A percentile compares a stretch with the other conserved stretches of the same genome.
These are phyloP conservation scores for Thoreauomyces humboldtii DNA, from an alignment of 192 early-diverging fungal genomes.

Conservation along the genomic window DNA sequence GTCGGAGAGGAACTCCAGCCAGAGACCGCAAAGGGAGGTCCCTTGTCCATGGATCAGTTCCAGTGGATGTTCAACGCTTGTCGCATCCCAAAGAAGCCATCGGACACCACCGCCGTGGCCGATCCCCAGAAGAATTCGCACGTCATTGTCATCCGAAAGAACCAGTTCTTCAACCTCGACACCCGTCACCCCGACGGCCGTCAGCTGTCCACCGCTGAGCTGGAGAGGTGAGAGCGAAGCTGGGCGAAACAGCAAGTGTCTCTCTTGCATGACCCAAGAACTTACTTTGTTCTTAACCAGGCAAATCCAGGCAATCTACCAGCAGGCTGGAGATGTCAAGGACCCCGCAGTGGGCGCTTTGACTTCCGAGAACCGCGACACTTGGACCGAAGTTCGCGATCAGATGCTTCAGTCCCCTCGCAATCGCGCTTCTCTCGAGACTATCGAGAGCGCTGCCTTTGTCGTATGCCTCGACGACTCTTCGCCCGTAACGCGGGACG, in stretches of 20 bases:
- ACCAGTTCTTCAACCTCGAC: conserved; percentile 84
- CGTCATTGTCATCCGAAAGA: conserved; percentile 84
- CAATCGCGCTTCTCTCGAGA: conserved; percentile 72
- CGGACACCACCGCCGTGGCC: conserved; percentile 72
- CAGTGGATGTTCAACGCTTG: conserved; percentile 97
- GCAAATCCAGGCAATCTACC: conserved; percentile 70
- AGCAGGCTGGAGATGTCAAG: conserved; percentile 61
- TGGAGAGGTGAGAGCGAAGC: conserved; percentile 62
- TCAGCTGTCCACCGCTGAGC: conserved; percentile 78
- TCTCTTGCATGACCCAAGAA: background rate
- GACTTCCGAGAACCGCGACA: conserved; percentile 92
- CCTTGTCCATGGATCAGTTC: conserved; percentile 89
- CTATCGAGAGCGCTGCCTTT: conserved; percentile 85
- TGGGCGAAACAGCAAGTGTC: too few species aligned
- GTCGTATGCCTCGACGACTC: conserved; percentile 88
- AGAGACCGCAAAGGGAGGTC: conserved; percentile 73
- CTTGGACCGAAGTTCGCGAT: conserved; percentile 84
- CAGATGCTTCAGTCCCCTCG: conserved; percentile 61
- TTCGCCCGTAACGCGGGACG: conserved; percentile 83
- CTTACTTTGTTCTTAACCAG: too few species aligned
- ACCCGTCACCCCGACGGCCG: conserved; percentile 67
- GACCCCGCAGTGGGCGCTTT: conserved; percentile 79
- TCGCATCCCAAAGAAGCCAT: conserved; percentile 83
- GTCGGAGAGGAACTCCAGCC: conserved; percentile 72
- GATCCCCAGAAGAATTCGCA: conserved; percentile 78